Evolutionary conservation across 331 rosid genomes (phyloP).

Genomic region (Prunus yedoensis): DNA sequence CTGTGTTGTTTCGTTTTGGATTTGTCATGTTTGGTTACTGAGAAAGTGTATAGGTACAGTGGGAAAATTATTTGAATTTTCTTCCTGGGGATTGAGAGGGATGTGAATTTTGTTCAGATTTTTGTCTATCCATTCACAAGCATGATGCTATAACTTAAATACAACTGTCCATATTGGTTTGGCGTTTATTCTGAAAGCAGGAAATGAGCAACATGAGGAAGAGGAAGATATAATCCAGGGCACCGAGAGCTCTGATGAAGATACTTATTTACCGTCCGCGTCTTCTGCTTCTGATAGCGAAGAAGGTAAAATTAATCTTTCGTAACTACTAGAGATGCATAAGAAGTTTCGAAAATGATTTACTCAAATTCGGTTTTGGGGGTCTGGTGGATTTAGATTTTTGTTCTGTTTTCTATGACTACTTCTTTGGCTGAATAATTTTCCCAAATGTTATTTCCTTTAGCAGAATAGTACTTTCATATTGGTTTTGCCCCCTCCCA

Average conservation of each 20-base stretch:
- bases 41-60: neutral
- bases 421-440: neutral
- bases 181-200: neutral
- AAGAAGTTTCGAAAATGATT: no score
- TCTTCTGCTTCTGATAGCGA: slow-evolving; percentile 22
- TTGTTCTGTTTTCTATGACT: neutral
- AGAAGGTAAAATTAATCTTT: neutral
- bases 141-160: neutral
- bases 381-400: neutral
- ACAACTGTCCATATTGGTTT: neutral
- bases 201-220: neutral
- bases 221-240: neutral
- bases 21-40: neutral
- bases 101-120: neutral
- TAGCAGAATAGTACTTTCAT: no score
- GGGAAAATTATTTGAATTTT: neutral
- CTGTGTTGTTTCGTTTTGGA: neutral
- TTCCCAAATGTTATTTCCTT: neutral
- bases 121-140: neutral
- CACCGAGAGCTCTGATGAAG: neutral
- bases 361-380: neutral
- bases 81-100: neutral
- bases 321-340: neutral
- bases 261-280: neutral
- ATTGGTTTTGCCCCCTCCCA: neutral